Percentiles rank a stretch among this genome's conserved stretches.
These are phyloP conservation scores for Globisporangium spinosum DNA, from an alignment of 352 stramenopile genomes.

Conservation along the genomic window DNA sequence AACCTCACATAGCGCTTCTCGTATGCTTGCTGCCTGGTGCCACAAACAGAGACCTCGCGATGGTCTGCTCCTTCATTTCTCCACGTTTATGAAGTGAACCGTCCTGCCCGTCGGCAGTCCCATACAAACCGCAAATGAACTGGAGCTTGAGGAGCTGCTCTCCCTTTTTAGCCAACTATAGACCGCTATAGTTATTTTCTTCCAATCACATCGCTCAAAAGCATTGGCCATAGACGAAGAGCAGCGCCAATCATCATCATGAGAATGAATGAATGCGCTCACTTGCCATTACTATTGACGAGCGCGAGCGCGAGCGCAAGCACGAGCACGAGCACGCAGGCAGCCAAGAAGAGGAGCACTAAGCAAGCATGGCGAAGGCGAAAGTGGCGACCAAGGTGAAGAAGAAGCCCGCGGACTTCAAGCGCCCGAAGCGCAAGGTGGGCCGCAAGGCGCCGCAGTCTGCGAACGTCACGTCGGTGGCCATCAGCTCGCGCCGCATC, in stretches of 20 bases:
- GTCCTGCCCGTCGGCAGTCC: not conserved
- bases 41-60: too few species aligned
- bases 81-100: too few species aligned
- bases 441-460: conserved; percentile 58
- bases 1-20: too few species aligned
- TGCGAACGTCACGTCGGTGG: conserved; percentile 77
- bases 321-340: too few species aligned
- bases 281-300: too few species aligned
- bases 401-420: conserved; percentile 87
- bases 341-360: not conserved
- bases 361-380: conserved; percentile 38
- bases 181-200: not conserved
- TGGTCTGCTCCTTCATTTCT: too few species aligned
- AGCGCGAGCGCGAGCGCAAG: too few species aligned
- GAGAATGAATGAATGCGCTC: not conserved
- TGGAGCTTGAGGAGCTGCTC: not conserved
- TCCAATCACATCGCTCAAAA: conserved; percentile 7
- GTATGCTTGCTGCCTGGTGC: too few species aligned
- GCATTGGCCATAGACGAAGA: conserved; percentile 1
- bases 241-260: not conserved
- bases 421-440: conserved; percentile 86
- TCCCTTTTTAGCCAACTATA: conserved; percentile 5
- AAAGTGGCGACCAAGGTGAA: conserved; percentile 51
- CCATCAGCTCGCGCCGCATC: conserved; percentile 71
- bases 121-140: not conserved